phyloP scores from a whole-genome alignment of 352 stramenopile genomes.

The Thraustotheca clavata region DNA sequence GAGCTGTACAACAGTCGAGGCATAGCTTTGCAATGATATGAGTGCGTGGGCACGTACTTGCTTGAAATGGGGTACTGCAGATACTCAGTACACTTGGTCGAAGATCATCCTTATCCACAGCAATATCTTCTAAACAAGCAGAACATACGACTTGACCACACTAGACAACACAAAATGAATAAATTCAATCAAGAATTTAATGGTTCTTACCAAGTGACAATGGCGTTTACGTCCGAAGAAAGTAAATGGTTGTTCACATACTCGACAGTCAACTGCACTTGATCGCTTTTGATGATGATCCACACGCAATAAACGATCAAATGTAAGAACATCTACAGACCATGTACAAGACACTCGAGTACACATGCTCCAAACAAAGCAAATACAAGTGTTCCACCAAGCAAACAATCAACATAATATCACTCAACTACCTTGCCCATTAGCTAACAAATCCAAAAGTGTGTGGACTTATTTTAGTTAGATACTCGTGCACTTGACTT shows the following conservation, averaged over 20 bases:
- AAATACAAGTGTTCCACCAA: too few relatives aligned
- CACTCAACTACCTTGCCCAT: too few relatives aligned
- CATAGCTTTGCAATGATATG: background rate
- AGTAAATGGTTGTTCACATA: background rate
- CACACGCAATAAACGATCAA: background rate
- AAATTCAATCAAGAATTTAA: background rate
- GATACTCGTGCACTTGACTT: too few relatives aligned
- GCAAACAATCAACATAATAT: too few relatives aligned
- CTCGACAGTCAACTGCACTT: background rate
- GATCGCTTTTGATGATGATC: background rate
- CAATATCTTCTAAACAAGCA: background rate
- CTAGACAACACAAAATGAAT: background rate
- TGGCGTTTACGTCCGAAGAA: background rate
- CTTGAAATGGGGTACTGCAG: too few relatives aligned
- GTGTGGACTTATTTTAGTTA: too few relatives aligned
- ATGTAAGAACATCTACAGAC: background rate
- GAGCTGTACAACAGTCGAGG: background rate
- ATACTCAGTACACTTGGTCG: too few relatives aligned
- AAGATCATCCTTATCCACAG: background rate
- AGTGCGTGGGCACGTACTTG: background rate
- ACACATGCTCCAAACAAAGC: too few relatives aligned
- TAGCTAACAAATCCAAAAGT: too few relatives aligned
- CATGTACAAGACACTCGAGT: background rate
- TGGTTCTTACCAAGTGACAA: background rate
- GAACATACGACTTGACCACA: slow-evolving; percentile 4